Base-by-base conservation (phyloP, 768 basidiomycete species). In the Fibroporia radiculosa region DNA sequence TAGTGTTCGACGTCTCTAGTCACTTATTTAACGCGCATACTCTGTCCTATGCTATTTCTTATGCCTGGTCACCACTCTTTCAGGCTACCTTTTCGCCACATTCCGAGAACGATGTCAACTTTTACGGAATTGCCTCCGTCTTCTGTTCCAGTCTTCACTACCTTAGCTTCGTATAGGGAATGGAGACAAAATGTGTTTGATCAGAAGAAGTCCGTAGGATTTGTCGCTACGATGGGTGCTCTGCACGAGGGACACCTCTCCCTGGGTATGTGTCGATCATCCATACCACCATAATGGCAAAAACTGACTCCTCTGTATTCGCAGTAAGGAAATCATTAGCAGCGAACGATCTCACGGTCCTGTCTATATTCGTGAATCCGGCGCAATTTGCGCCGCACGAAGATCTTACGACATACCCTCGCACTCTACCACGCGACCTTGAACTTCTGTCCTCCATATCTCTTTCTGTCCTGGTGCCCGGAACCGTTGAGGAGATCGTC, bases 141-240 rank as follows among this genome's bases (percentile, higher is more conserved):
- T 5, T 44, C 57, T 20, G 71, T 76, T 69, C 59, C 62, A 20
- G 57, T 76, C 41, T 74, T 90, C 50, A 75, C 69, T 7, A 77
- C 82, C 0, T 70, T 91, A 20, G 60, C 72, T 4, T 64, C 72
- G 0, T 84, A 77, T 55, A 72, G 88, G 29, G 63, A 67, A 68
- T 99, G 96, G 95, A 68, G 95, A 20, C 63, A 70, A 39, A 64
- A 65, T 25, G 87, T 80, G 0, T 77, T 76, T 47, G 68, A 72
- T 1, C 64, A 69, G 35, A 66, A 68, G 24, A 75, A 80, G 58
- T 73, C 78, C 1, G 90, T 99, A 4, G 96, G 96, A 0, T 89
- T 87, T 47, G 92, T 99, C n/a, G 78, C 96, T 0, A 99, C 96
- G 10, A 97, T 97, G 95, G 95, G 95, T 18, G 95, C 95, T 1